A percentile compares a stretch with the other conserved stretches of the same genome.
Conservation (phyloP, 1,139 yeast genomes). For the Geotrichum cucujoidarum region DNA sequence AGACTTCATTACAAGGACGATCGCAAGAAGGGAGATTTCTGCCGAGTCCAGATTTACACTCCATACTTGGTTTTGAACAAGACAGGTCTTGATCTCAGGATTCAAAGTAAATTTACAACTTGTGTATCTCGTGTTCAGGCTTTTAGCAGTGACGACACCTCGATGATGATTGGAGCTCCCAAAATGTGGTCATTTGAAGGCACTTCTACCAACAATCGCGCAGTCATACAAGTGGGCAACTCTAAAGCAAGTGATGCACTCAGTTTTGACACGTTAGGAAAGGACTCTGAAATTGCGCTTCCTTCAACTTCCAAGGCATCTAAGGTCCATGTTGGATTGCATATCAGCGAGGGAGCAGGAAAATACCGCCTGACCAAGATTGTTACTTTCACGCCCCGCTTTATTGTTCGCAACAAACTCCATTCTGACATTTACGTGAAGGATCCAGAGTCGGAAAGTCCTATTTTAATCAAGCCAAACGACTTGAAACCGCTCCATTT, state of each 20-base stretch:
- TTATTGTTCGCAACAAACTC: slow-evolving; percentile 61
- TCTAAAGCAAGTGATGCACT: slow-evolving; percentile 69
- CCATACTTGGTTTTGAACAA: slow-evolving; percentile 81
- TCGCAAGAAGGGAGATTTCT: slow-evolving; percentile 18
- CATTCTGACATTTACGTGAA: slow-evolving; percentile 54
- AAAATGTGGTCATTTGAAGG: slow-evolving; percentile 79
- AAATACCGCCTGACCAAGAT: slow-evolving; percentile 69
- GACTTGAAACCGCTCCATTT: slow-evolving; percentile 61
- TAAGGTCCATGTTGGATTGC: slow-evolving; percentile 65
- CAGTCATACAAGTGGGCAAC: slow-evolving; percentile 58
- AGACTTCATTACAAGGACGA: slow-evolving; percentile 46
- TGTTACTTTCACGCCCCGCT: slow-evolving; percentile 77
- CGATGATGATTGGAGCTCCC: slow-evolving; percentile 46
- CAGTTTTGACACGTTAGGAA: slow-evolving; percentile 89
- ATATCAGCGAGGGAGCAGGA: slow-evolving; percentile 78
- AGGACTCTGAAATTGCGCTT: slow-evolving; percentile 59
- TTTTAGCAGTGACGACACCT: slow-evolving; percentile 10
- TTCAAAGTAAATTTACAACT: slow-evolving; percentile 42
- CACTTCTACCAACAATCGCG: slow-evolving; percentile 61
- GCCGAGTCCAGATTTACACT: slow-evolving; percentile 56
- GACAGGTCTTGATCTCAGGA: slow-evolving; percentile 60
- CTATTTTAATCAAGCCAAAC: slow-evolving; percentile 42
- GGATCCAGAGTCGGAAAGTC: slow-evolving; percentile 48
- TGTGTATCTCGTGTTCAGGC: slow-evolving; percentile 10
- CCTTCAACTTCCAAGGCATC: slow-evolving; percentile 52